A percentile compares a stretch with the other conserved stretches of the same genome.
These are phyloP conservation scores for Hirschfeldia incana DNA, from an alignment of 345 rosid species.

Conservation along the genomic window DNA sequence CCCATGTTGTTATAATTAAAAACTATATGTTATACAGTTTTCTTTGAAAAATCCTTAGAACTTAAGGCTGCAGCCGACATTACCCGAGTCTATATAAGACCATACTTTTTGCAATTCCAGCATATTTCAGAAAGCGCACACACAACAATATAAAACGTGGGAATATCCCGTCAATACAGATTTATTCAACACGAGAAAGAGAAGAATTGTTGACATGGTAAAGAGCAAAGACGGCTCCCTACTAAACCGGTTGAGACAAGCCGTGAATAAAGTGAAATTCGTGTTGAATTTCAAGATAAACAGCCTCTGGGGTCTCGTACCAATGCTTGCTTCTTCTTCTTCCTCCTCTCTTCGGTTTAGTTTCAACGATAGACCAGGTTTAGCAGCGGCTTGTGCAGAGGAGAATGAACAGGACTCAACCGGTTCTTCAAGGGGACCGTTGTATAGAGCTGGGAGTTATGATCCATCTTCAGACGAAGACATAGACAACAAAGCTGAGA, in stretches of 20 bases:
- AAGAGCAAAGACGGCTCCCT: slow-evolving; percentile 39
- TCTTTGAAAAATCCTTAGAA: slow-evolving; percentile 6
- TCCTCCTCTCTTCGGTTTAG: slow-evolving; percentile 46
- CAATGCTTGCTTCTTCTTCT: slow-evolving; percentile 43
- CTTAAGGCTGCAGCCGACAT: slow-evolving; percentile 29
- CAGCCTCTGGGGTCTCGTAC: slow-evolving; percentile 54
- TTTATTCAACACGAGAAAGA: too few species aligned
- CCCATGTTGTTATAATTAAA: slow-evolving; percentile 4
- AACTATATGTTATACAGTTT: slow-evolving; percentile 11
- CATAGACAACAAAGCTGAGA: slow-evolving; percentile 66
- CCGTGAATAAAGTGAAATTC: slow-evolving; percentile 66
- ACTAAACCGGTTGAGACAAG: slow-evolving; percentile 60
- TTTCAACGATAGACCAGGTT: slow-evolving; percentile 63
- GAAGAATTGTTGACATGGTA: slow-evolving; percentile 18
- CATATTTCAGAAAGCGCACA: neutral
- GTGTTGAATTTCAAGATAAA: slow-evolving; percentile 49
- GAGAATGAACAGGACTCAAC: slow-evolving; percentile 20
- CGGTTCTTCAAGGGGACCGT: slow-evolving; percentile 34
- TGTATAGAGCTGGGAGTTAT: slow-evolving; percentile 54
- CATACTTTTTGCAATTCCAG: neutral
- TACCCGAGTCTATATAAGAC: slow-evolving; percentile 31
- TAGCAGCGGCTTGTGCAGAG: slow-evolving; percentile 41
- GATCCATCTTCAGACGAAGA: slow-evolving; percentile 58
- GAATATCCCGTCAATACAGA: too few species aligned
- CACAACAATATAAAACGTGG: neutral